Evolutionary conservation across 176 grass and related monocot species (phyloP).

Genomic region (Carex kokanica): DNA sequence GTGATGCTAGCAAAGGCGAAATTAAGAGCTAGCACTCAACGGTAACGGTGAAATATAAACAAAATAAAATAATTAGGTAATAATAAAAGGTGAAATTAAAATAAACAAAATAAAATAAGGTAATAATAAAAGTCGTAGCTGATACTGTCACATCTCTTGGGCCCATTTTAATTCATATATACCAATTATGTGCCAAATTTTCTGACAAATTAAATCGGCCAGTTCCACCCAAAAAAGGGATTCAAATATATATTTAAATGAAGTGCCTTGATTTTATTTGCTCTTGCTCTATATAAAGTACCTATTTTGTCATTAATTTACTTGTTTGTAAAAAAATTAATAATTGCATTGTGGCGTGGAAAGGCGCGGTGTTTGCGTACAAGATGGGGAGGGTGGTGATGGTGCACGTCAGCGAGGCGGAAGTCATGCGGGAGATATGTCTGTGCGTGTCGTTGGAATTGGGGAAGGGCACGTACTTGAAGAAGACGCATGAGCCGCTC

Average conservation of each 20-base stretch:
- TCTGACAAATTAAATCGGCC: neutral
- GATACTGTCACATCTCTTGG: neutral
- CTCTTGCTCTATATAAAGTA: neutral
- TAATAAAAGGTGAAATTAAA: neutral
- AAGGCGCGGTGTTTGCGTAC: slow-evolving; percentile 77
- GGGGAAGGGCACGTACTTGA: slow-evolving; percentile 89
- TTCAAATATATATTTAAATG: neutral
- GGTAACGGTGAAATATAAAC: neutral
- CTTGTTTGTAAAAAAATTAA: neutral
- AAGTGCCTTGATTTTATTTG: neutral
- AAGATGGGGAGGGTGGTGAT: slow-evolving; percentile 73
- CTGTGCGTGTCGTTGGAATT: slow-evolving; percentile 75
- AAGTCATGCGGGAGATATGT: slow-evolving; percentile 77
- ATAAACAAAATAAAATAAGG: neutral
- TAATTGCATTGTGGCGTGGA: neutral
- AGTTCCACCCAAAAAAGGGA: neutral
- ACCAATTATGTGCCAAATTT: neutral
- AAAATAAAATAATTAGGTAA: neutral
- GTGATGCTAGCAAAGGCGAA: neutral
- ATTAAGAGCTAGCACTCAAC: neutral
- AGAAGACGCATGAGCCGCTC: slow-evolving; percentile 86
- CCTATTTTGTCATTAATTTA: neutral
- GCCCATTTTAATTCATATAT: neutral
- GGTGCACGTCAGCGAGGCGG: slow-evolving; percentile 75
- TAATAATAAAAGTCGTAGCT: neutral